Evolutionary conservation across 73 alveolate species (phyloP).

Genomic region (Blepharisma japonicum): DNA sequence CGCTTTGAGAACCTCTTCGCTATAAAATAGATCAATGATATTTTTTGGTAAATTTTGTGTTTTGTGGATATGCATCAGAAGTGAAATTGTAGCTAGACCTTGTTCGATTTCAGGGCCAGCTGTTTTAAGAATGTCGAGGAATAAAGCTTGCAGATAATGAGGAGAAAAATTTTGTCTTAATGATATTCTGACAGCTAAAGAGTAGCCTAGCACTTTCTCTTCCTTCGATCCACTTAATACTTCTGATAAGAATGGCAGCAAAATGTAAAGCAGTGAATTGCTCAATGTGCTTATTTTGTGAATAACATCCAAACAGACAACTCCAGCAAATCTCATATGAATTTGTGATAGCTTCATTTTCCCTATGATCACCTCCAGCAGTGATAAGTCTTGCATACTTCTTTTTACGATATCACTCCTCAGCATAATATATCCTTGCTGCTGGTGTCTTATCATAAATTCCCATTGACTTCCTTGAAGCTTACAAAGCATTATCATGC

Average conservation of each 20-base stretch:
- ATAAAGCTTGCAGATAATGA: constrained; percentile 1
- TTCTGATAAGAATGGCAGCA: neutral
- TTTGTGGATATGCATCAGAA: neutral
- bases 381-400: neutral
- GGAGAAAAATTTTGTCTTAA: constrained; percentile 9
- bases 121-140: neutral
- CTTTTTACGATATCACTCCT: constrained; percentile 10
- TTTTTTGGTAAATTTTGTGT: neutral
- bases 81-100: neutral
- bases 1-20: neutral
- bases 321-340: neutral
- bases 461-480: neutral
- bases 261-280: neutral
- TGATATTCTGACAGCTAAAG: neutral
- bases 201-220: neutral
- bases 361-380: neutral
- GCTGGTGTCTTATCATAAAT: constrained; percentile 7
- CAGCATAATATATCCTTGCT: neutral
- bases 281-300: neutral
- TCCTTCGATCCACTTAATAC: neutral
- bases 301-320: neutral
- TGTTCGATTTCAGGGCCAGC: neutral
- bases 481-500: neutral
- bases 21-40: neutral
- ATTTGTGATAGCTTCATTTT: neutral